Evolutionary conservation across 805 yeast genomes (phyloP).

Genomic region (Priceomyces melissophilus): DNA sequence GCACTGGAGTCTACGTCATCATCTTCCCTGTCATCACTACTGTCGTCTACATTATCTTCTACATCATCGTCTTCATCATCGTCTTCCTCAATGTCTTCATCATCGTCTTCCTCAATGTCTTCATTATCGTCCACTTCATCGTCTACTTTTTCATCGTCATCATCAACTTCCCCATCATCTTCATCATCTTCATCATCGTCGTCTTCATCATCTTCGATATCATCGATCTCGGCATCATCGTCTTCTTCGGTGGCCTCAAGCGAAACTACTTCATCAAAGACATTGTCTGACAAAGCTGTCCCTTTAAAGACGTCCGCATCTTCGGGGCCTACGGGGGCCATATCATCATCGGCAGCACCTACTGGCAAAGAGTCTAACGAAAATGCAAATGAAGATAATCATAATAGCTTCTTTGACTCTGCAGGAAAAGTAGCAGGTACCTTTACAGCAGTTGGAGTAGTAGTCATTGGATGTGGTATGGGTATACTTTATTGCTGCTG

Average conservation of each 20-base stretch:
- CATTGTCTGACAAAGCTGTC: no score
- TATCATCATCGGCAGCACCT: conserved; percentile 6
- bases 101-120: no score
- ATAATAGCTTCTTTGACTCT: conserved; percentile 54
- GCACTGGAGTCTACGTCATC: conserved; percentile 2
- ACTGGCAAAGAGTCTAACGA: neutral
- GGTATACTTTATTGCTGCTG: conserved; percentile 41
- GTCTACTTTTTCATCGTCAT: conserved; percentile 1
- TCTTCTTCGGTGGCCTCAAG: neutral
- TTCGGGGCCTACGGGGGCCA: neutral
- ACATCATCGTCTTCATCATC: conserved; percentile 8
- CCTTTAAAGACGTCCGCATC: neutral
- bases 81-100: conserved; percentile 4
- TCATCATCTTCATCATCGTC: conserved; percentile 3
- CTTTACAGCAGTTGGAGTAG: conserved; percentile 74
- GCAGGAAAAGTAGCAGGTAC: conserved; percentile 85
- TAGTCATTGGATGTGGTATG: conserved; percentile 42
- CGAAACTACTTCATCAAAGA: conserved; percentile 4
- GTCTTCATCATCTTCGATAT: no score
- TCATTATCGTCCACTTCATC: neutral
- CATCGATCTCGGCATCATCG: conserved; percentile 3
- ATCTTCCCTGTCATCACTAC: conserved; percentile 1
- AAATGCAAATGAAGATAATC: conserved; percentile 1
- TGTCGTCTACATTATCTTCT: conserved; percentile 2
- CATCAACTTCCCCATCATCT: conserved; percentile 6